Evolutionary conservation across 371 early-diverging fungal species (phyloP), one percentile per base, ranked within the genome.

Genomic region (Saksenaea vasiformis): DNA sequence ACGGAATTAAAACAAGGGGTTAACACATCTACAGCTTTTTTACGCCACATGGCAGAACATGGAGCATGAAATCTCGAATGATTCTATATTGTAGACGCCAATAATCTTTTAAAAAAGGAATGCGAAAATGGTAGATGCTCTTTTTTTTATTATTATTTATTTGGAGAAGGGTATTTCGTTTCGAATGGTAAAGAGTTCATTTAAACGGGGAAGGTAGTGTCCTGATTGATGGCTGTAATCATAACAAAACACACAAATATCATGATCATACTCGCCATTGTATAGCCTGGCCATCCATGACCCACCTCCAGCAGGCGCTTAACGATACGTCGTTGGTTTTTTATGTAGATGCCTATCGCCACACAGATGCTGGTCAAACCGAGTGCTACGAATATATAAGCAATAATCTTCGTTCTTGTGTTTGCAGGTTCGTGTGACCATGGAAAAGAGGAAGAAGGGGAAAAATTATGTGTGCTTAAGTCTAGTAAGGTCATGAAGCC

Each of bases 401-500:
- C 65, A 8, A 80, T 66, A 24, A 71, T 67, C 4, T 60, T 61
- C 13, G 67, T 44, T 38, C 71, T 72, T 8, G 62, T 11, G 11
- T 65, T 43, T n/a, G 59, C 58, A 1, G 65, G 60, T 53, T 70
- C 72, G 4, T 56, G 44, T 35, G 73, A 62, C 80, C 80, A 79
- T 3, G 80, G 80, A 9, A 79, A 56, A 17, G 71, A 68, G 34
- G 70, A 58, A 1, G 80, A 72, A 13, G 80, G 80, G 10, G 74
- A 73, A 67, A 74, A 77, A 19, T 67, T 64, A 54, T 79, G 70
- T 27, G 71, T 60, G 1, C 64, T 66, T 19, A 77, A n/a, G 69
- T 74, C 80, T 8, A 77, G 36, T 11, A 80, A 43, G 1, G 73
- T 73, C 67, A 80, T 80, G 14, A 77, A 80, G 0, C 80, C 80